phyloP scores from a whole-genome alignment of 768 basidiomycete species.

The Hypholoma sublateritium region DNA sequence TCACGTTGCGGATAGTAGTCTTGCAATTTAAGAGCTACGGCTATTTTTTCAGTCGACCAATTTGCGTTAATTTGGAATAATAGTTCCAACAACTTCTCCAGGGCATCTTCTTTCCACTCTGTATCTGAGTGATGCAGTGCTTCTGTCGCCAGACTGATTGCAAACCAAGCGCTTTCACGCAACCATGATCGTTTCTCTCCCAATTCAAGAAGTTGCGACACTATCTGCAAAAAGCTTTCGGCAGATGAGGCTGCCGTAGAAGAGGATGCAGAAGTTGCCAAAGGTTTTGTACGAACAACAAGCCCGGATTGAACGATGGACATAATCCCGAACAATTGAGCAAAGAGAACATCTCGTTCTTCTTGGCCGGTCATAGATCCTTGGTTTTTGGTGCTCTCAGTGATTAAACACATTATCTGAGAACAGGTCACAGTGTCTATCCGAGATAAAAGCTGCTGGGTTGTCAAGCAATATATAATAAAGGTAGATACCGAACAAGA shows the following conservation, averaged over 20 bases:
- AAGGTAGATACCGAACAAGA: not conserved
- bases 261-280: slow-evolving; percentile 53
- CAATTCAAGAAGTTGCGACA: slow-evolving; percentile 62
- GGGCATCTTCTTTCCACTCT: slow-evolving; percentile 70
- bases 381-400: slow-evolving; percentile 68
- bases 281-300: slow-evolving; percentile 59
- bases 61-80: slow-evolving; percentile 53
- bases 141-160: slow-evolving; percentile 63
- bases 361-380: slow-evolving; percentile 87
- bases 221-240: slow-evolving; percentile 54
- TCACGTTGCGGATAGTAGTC: slow-evolving; percentile 54
- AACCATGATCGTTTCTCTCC: slow-evolving; percentile 90
- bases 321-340: slow-evolving; percentile 86
- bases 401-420: slow-evolving; percentile 74
- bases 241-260: slow-evolving; percentile 54
- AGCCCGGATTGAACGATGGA: slow-evolving; percentile 85
- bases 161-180: slow-evolving; percentile 89
- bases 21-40: slow-evolving; percentile 73
- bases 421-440: slow-evolving; percentile 75
- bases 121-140: slow-evolving; percentile 56
- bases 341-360: slow-evolving; percentile 90
- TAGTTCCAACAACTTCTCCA: slow-evolving; percentile 45
- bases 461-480: slow-evolving; percentile 4
- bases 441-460: slow-evolving; percentile 71
- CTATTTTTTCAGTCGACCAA: slow-evolving; percentile 92